Base-by-base conservation (phyloP, 345 rosid species). In the Populus euphratica region DNA sequence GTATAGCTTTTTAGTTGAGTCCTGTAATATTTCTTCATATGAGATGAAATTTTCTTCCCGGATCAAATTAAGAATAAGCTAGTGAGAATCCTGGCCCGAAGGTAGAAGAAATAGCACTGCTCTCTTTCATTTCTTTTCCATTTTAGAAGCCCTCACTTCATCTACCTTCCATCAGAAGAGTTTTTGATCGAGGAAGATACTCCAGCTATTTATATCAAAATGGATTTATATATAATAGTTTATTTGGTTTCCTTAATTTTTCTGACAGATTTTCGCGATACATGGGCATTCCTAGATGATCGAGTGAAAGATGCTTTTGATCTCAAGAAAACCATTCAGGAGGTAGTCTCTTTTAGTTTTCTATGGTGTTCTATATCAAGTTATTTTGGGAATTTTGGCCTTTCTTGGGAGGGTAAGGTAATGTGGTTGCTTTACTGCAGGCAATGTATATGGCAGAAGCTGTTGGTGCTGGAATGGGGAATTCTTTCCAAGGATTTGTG, bases 281-380 rank as follows among this genome's bases (percentile, higher is more conserved):
- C 97, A 35, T 92, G 94, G 99, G 83, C 77, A 44, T 93, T 93
- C 87, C 83, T 96, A 89, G 90, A 90, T 79, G 85, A 85, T 78
- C 83, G 96, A 81, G 93, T 93, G 70, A 92, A 88, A 86, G 99
- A 93, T 86, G 94, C 97, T 36, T 96, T 91, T 79, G 94, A 96
- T 87, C 80, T 90, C 62, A 96, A 88, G 89, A 96, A 96, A 78
- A 83, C 92, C 64, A 77, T 96, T 72, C 94, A 88, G 83, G 99
- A 96, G 97, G 99, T 94, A 87, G 6, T 66, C 39, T 72, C 31
- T n/a, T 54, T 78, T 47, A 69, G 36, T 50, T 7, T 67, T 56
- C 25, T 29, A 31, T 76, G 38, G 38, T 25, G 29, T 54, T 25
- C 17, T 16, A 23, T 0, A 20, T 56, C 38, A 33, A 65, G 17